Evolutionary conservation across 2,329 filamentous ascomycete genomes (phyloP).

Genomic region (Sporothrix brasiliensis): DNA sequence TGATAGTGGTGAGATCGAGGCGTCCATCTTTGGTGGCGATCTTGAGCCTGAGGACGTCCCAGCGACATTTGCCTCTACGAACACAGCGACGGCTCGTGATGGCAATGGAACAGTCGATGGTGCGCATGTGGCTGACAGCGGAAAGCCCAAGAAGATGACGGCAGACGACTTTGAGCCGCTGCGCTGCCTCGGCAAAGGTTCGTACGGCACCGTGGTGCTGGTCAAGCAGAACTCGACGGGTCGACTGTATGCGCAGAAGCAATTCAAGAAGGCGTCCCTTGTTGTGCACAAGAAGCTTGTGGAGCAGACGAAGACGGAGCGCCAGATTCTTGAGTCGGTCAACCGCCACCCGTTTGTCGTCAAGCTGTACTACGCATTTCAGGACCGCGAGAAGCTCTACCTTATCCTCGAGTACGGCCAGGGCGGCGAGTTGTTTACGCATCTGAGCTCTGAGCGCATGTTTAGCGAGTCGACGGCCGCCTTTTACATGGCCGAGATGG

Average conservation of each 20-base stretch:
- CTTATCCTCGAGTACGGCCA: conserved; percentile 97
- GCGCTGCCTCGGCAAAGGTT: conserved; percentile 91
- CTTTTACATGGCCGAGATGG: conserved; percentile 99
- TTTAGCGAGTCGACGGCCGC: conserved; percentile 86
- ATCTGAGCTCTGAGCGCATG: conserved; percentile 91
- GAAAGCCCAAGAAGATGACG: conserved; percentile 77
- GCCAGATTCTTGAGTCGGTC: conserved; percentile 90
- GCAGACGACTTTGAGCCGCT: conserved; percentile 87
- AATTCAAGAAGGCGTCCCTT: conserved; percentile 95
- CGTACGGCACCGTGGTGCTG: conserved; percentile 90
- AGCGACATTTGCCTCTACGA: not conserved
- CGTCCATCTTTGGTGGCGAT: conserved; percentile 15
- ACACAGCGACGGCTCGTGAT: not conserved
- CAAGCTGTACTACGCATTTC: conserved; percentile 97
- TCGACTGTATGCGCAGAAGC: conserved; percentile 93
- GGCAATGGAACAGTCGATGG: not conserved
- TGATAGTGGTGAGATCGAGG: not conserved
- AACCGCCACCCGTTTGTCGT: conserved; percentile 97
- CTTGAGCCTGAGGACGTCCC: conserved; percentile 17
- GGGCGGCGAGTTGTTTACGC: conserved; percentile 95
- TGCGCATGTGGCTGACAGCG: conserved; percentile 41
- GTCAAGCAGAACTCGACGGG: conserved; percentile 89
- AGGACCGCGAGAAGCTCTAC: conserved; percentile 96
- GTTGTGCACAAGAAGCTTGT: conserved; percentile 94
- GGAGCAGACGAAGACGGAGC: conserved; percentile 96